Conservation (phyloP, 164 flowering plant genomes). For the Buxus sempervirens region DNA sequence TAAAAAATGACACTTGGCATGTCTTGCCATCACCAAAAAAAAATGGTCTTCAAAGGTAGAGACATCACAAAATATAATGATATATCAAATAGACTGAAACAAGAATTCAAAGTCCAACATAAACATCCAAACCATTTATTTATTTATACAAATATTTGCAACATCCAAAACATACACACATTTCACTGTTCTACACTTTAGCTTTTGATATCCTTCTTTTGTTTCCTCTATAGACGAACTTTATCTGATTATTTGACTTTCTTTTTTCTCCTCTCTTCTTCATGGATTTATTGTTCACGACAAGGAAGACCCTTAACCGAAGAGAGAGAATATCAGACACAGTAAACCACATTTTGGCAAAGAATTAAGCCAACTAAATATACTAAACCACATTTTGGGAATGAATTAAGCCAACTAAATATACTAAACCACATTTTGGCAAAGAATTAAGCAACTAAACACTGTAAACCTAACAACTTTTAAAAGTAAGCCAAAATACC, state of each 20-base stretch:
- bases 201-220: background rate
- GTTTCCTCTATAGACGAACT: background rate
- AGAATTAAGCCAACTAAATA: no score
- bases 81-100: no score
- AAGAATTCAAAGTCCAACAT: background rate
- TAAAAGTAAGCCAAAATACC: no score
- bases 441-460: no score
- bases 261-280: background rate
- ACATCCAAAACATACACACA: background rate
- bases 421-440: no score
- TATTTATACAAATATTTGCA: background rate
- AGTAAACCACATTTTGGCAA: no score
- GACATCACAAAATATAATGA: no score
- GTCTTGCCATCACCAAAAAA: no score
- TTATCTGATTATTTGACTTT: conserved; percentile 1
- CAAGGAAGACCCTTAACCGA: background rate
- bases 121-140: conserved; percentile 4
- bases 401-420: no score
- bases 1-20: no score
- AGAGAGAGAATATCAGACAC: background rate
- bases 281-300: conserved; percentile 1
- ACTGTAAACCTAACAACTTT: no score
- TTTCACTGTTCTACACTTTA: background rate
- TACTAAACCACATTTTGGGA: no score
- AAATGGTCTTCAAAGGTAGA: background rate